phyloP scores from a whole-genome alignment of 345 rosid species.

The Orychophragmus violaceus region DNA sequence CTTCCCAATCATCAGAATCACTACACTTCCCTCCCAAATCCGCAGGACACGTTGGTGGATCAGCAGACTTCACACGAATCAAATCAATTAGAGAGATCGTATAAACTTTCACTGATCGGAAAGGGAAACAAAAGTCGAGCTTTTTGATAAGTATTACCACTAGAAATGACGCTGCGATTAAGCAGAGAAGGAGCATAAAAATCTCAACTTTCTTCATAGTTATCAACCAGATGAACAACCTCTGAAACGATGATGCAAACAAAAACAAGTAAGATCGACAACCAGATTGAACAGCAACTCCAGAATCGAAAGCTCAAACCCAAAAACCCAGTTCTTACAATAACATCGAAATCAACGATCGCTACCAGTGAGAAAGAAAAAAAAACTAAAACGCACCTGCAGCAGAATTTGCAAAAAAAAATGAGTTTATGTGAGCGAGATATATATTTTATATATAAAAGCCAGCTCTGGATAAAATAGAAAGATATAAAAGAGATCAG shows the following conservation, averaged over 20 bases:
- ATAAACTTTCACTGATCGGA: neutral
- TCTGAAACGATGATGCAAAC: neutral
- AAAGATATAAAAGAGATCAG: neutral
- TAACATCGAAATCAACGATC: neutral
- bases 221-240: neutral
- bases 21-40: conserved; percentile 46
- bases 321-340: neutral
- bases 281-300: neutral
- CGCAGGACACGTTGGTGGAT: conserved; percentile 69
- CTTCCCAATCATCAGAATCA: conserved; percentile 68
- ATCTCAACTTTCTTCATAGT: conserved; percentile 33
- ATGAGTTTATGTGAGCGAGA: neutral
- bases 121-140: neutral
- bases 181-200: conserved; percentile 34
- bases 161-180: conserved; percentile 20
- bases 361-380: neutral
- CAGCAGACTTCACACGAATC: conserved; percentile 45
- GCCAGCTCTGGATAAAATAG: neutral
- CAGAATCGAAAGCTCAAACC: neutral
- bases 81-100: neutral
- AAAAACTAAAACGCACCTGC: neutral
- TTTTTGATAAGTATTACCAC: conserved; percentile 37
- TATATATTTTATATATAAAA: neutral
- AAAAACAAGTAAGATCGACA: neutral
- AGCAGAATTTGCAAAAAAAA: neutral